Conservation (phyloP, 805 yeast species). For the Vanderwaltozyma verrucispora region DNA sequence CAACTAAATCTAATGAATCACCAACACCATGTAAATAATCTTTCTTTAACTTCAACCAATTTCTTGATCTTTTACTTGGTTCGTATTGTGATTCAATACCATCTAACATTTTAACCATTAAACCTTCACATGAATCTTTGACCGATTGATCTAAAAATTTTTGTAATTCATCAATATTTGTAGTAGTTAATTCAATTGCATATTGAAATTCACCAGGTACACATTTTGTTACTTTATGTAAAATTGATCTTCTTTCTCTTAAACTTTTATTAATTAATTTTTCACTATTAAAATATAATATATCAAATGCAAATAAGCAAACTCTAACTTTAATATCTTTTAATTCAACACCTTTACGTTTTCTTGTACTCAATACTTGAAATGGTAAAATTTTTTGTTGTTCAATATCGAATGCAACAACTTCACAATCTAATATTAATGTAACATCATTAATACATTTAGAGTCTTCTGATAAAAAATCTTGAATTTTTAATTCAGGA, state of each 20-base stretch:
- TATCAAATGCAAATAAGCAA: constrained; percentile 86
- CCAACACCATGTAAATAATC: constrained; percentile 94
- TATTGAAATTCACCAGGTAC: constrained; percentile 72
- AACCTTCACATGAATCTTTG: constrained; percentile 85
- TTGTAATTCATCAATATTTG: constrained; percentile 67
- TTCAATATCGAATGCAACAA: constrained; percentile 91
- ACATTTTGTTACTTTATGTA: constrained; percentile 45
- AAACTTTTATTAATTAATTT: constrained; percentile 59
- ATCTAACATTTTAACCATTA: constrained; percentile 85
- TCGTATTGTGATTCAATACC: constrained; percentile 79
- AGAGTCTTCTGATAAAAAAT: constrained; percentile 34
- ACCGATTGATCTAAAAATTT: constrained; percentile 79
- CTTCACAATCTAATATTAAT: constrained; percentile 87
- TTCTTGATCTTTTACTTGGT: constrained; percentile 88
- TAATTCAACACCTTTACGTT: constrained; percentile 83
- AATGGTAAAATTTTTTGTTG: constrained; percentile 79
- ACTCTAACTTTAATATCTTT: constrained; percentile 85
- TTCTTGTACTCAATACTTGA: constrained; percentile 86
- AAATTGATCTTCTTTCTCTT: constrained; percentile 53
- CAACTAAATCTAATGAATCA: constrained; percentile 87
- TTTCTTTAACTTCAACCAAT: constrained; percentile 92
- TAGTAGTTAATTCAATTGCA: constrained; percentile 66
- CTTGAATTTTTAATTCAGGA: constrained; percentile 76
- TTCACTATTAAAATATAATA: constrained; percentile 63
- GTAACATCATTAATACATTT: constrained; percentile 21